Percentiles rank a stretch among this genome's conserved stretches.
Evolutionary conservation across 306 rosid species (phyloP).

Genomic region (Citrullus colocynthis): DNA sequence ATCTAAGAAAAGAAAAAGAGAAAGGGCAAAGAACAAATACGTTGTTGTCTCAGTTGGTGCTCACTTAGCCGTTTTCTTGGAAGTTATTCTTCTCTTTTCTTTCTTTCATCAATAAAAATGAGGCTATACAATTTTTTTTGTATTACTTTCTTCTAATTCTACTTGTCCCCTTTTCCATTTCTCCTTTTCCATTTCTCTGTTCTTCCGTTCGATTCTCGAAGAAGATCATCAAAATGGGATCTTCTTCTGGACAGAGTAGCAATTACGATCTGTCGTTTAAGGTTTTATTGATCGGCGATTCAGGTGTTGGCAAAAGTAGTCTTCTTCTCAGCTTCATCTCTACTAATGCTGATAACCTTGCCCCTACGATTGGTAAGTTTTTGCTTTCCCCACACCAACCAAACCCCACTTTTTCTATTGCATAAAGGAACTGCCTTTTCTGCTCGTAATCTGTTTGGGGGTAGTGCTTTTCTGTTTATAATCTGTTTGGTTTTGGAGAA

Average conservation of each 20-base stretch:
- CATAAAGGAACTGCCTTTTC: not conserved
- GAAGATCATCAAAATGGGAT: constrained; percentile 39
- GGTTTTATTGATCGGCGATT: constrained; percentile 92
- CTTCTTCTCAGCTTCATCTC: constrained; percentile 82
- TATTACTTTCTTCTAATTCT: constrained; percentile 1
- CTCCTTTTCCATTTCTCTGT: constrained; percentile 15
- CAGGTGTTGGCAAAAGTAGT: constrained; percentile 96
- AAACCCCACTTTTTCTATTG: constrained; percentile 2
- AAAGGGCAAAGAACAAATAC: constrained; percentile 50
- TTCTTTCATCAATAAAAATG: constrained; percentile 13
- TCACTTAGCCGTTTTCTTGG: constrained; percentile 48
- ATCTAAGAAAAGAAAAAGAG: constrained; percentile 6
- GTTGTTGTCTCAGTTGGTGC: constrained; percentile 30
- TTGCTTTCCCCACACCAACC: not conserved
- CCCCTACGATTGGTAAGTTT: constrained; percentile 78
- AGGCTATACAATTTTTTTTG: not conserved
- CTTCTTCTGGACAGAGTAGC: constrained; percentile 66
- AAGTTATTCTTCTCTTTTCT: constrained; percentile 19
- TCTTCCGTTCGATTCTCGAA: constrained; percentile 19
- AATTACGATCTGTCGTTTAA: constrained; percentile 85
- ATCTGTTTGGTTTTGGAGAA: constrained; percentile 6
- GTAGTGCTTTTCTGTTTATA: not conserved
- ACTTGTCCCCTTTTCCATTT: constrained; percentile 2
- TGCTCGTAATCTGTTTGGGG: not conserved
- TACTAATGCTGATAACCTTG: constrained; percentile 33